phyloP scores from a whole-genome alignment of 495 filamentous ascomycete genomes.

The Chaetomidium leptoderma region DNA sequence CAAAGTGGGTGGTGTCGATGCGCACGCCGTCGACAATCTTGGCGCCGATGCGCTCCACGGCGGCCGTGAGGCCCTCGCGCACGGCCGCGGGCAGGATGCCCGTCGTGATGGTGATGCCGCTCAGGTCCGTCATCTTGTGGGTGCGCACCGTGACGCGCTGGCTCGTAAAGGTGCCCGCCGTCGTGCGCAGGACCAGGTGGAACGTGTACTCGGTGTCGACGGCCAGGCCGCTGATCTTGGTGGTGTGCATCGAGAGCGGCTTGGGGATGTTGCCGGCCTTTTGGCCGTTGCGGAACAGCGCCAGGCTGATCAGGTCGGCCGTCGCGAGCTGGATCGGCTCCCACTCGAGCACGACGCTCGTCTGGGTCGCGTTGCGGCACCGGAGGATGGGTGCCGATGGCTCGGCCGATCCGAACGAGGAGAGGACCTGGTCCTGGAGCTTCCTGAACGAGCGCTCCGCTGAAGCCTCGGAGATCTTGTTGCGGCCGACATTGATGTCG shows the following conservation, averaged over 20 bases:
- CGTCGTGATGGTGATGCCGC: slow-evolving; percentile 90
- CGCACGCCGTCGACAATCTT: slow-evolving; percentile 86
- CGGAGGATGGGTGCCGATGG: slow-evolving; percentile 78
- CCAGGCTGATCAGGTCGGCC: slow-evolving; percentile 79
- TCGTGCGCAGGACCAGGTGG: slow-evolving; percentile 84
- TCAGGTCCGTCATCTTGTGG: slow-evolving; percentile 98
- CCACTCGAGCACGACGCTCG: slow-evolving; percentile 96
- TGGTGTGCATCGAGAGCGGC: slow-evolving; percentile 77
- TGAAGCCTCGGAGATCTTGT: slow-evolving; percentile 67
- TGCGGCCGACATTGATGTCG: slow-evolving; percentile 93
- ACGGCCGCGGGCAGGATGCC: slow-evolving; percentile 74
- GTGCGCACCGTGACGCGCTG: slow-evolving; percentile 83
- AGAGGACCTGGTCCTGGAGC: slow-evolving; percentile 83
- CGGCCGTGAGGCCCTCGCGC: slow-evolving; percentile 66
- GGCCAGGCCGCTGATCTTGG: slow-evolving; percentile 95
- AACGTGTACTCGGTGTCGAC: slow-evolving; percentile 95
- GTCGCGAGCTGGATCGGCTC: slow-evolving; percentile 92
- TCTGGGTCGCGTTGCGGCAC: slow-evolving; percentile 94
- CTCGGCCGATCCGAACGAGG: slow-evolving; percentile 74
- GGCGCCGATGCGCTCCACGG: slow-evolving; percentile 84
- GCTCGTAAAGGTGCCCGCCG: slow-evolving; percentile 78
- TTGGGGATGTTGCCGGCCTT: slow-evolving; percentile 93
- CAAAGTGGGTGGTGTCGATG: slow-evolving; percentile 98
- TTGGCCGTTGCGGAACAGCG: slow-evolving; percentile 88
- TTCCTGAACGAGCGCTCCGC: slow-evolving; percentile 68